A percentile compares a stretch with the other conserved stretches of the same genome.
Conservation (phyloP, 192 early-diverging fungal genomes). For the Mortierella claussenii region DNA sequence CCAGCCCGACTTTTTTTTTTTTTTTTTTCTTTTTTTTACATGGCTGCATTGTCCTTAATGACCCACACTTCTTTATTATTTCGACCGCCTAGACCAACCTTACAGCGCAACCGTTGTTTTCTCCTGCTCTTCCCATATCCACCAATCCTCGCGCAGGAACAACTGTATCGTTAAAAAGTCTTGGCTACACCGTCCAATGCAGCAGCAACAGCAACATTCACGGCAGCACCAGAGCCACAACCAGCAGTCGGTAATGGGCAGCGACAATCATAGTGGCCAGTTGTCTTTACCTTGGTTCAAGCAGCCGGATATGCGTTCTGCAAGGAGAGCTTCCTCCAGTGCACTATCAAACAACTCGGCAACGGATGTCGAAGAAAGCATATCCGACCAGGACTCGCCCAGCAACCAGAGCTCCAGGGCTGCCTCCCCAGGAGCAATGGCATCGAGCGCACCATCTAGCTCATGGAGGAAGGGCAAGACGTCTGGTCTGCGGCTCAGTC, state of each 20-base stretch:
- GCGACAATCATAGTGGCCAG: conserved; percentile 19
- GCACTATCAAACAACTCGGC: conserved; percentile 47
- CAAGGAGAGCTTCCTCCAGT: conserved; percentile 32
- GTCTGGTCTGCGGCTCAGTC: conserved; percentile 41
- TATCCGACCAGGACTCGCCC: conserved; percentile 37
- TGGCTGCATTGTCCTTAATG: not conserved
- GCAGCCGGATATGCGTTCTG: conserved; percentile 18
- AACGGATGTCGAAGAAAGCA: conserved; percentile 42
- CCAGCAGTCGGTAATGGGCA: not conserved
- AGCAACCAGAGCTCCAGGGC: conserved; percentile 46
- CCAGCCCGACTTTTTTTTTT: too few species aligned
- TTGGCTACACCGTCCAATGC: not conserved
- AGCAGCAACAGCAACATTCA: not conserved
- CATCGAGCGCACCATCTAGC: conserved; percentile 2
- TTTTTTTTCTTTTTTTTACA: not conserved
- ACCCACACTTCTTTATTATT: too few species aligned
- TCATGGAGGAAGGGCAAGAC: conserved; percentile 26
- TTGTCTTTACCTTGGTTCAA: conserved; percentile 34
- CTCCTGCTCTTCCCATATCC: too few species aligned
- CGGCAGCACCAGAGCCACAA: conserved; percentile 2
- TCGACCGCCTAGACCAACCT: not conserved
- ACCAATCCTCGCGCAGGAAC: too few species aligned
- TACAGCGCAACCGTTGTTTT: not conserved
- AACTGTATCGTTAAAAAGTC: too few species aligned
- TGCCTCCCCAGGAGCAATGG: conserved; percentile 24